Conservation (phyloP, 805 yeast genomes). For the baker's yeast (Saccharomyces cerevisiae) region DNA sequence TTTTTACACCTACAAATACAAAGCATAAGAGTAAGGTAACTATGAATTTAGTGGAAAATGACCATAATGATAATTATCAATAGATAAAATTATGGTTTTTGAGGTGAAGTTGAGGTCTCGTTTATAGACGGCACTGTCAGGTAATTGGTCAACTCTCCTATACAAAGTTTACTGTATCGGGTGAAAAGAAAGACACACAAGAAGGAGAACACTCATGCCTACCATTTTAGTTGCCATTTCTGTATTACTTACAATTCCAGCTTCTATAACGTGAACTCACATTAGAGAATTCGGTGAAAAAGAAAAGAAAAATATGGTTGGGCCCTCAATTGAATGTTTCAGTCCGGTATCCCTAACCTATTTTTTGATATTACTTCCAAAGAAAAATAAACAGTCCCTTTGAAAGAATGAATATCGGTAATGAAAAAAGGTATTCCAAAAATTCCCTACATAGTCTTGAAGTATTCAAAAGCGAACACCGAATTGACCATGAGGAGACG, state of each 20-base stretch:
- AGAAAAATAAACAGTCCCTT: background rate
- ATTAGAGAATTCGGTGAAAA: background rate
- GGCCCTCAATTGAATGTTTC: background rate
- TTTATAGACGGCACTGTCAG: background rate
- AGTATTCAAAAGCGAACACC: slow-evolving; percentile 38
- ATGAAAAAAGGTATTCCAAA: slow-evolving; percentile 43
- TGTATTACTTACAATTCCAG: background rate
- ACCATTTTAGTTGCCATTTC: background rate
- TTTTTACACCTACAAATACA: background rate
- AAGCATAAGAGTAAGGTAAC: background rate
- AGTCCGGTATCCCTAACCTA: background rate
- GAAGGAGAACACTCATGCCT: no score
- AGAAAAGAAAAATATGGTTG: background rate
- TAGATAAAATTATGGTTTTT: background rate
- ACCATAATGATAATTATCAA: background rate
- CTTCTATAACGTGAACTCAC: background rate
- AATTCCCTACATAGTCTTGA: slow-evolving; percentile 53
- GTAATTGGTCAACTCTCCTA: background rate
- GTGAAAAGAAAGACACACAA: background rate
- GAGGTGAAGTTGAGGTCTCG: background rate
- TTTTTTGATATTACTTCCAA: background rate
- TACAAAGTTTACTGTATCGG: background rate
- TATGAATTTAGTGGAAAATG: background rate
- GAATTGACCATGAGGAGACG: slow-evolving; percentile 46
- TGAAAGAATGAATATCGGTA: background rate